Evolutionary conservation across 2,329 filamentous ascomycete species (phyloP), one percentile per base, ranked within the genome.

Genomic region (Akanthomyces muscarius): DNA sequence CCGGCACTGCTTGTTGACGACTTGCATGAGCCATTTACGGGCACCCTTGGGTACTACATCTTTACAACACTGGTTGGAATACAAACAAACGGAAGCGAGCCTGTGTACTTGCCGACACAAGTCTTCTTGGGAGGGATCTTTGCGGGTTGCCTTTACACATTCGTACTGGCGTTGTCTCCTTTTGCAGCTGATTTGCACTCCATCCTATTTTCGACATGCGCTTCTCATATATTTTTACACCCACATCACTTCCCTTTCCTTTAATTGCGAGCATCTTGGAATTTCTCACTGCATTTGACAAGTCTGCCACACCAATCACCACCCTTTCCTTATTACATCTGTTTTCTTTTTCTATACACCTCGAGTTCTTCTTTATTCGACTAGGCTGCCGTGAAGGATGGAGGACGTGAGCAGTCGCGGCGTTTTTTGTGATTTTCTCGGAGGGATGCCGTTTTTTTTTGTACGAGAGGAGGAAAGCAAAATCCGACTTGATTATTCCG

Each of bases 1-100:
- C 14, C 14, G 23, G 56, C 57, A 44, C 72, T 72, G 71, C 72
- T 71, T 71, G 77, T 75, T 61, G 41, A 61, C 81, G 72, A 78
- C 81, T 71, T 79, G 78, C 79, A 80, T 76, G 77, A 78, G 77
- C 75, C 73, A 81, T 81, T 76, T 79, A 80, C 69, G 76, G 77
- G 71, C 69, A 65, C 65, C 66, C 63, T 42, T 47, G 47, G n/a
- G 45, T 63, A 52, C 45, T 45, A 52, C 53, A 51, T 57, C 53
- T 57, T 47, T 53, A 51, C 25, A 41, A 36, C 41, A 54, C 50
- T 23, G 33, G 28, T 61, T 61, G 58, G 50, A 54, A 61, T 61
- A 61, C 59, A 45, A 36, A 51, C 11, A 45, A 38, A 47, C 11
- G 33, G 51, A 23, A 48, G 59, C 50, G 23, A 48, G 51, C 21